These are phyloP conservation scores for Cladosporium sp. DNA, from an alignment of 2,329 filamentous ascomycete genomes.

Conservation along the genomic window DNA sequence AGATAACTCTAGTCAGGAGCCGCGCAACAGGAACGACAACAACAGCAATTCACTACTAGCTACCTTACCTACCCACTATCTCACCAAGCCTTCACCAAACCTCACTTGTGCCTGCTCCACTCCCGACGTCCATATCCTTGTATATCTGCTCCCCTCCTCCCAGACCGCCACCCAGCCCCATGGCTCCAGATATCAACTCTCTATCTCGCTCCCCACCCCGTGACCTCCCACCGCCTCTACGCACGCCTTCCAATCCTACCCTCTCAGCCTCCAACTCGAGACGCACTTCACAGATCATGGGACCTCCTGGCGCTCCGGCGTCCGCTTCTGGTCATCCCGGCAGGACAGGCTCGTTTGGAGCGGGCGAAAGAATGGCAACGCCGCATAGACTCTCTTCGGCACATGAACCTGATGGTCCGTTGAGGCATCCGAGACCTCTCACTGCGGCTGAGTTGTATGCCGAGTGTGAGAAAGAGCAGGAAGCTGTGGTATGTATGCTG, in stretches of 20 bases:
- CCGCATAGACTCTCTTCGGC: constrained; percentile 16
- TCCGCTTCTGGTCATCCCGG: constrained; percentile 14
- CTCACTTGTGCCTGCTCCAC: background rate
- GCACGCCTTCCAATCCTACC: constrained; percentile 23
- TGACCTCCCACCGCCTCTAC: constrained; percentile 32
- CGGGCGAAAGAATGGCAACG: constrained; percentile 7
- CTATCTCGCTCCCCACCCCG: constrained; percentile 37
- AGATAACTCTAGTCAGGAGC: constrained; percentile 3
- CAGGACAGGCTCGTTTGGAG: background rate
- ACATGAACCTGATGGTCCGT: constrained; percentile 45
- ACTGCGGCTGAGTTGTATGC: constrained; percentile 86
- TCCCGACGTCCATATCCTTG: background rate
- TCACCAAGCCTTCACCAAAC: background rate
- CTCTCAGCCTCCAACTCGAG: constrained; percentile 36
- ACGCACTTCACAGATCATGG: constrained; percentile 41
- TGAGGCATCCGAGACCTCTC: constrained; percentile 81
- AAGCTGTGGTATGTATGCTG: constrained; percentile 69
- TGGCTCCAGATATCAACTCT: constrained; percentile 49
- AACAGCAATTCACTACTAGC: no score
- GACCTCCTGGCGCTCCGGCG: constrained; percentile 15
- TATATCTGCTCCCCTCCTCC: background rate
- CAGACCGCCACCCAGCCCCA: constrained; percentile 21
- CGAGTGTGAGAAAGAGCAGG: constrained; percentile 91
- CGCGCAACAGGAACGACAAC: background rate
- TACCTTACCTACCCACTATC: background rate